Evolutionary conservation across 805 yeast species (phyloP), one percentile per base, ranked within the genome.

Genomic region (Candida railenensis): DNA sequence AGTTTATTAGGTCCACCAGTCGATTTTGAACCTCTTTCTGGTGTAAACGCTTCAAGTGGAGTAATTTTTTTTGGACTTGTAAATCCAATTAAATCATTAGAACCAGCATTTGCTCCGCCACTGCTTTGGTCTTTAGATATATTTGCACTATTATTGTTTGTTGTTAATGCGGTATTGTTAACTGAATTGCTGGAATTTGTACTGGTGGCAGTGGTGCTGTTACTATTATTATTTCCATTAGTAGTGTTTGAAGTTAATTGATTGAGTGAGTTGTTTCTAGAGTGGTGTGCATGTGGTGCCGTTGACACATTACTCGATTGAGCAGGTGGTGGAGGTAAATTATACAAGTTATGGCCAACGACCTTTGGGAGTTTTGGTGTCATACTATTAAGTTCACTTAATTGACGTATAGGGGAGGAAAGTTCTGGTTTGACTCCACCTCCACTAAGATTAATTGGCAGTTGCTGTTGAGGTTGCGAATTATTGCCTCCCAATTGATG

Each of bases 1-100:
- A 58, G 46, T 41, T 61, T 53, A 22, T 53, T 50, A 28, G 51
- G 51, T 9, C 50, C 38, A 3, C 48, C 48, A 5, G 47, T 52
- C 1, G 65, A 49, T 48, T 67, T 69, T 11, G 67, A 59, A 3
- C 77, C 76, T 15, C 77, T 53, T 45, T 71, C 77, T 0, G 77
- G 77, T 0, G 77, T 71, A 52, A 68, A 71, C 4, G 75, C 75
- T 54, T 71, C 75, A 32, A 71, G 54, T 2, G 73, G 71, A 11
- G 68, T 59, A 37, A 71, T 62, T 49, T 71, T 71, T 54, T 71
- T 71, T 14, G 77, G 77, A 46, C 72, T 65, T 8, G 72, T 65
- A 52, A 70, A 71, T 11, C 66, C 71, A 40, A 71, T 58, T 20
- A 68, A 53, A 22, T 71, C 76, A 7, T 67, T 55, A 15, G 65